These are phyloP conservation scores for Saccharum hybrid DNA, from an alignment of 202 grass and related monocot species.

Conservation along the genomic window DNA sequence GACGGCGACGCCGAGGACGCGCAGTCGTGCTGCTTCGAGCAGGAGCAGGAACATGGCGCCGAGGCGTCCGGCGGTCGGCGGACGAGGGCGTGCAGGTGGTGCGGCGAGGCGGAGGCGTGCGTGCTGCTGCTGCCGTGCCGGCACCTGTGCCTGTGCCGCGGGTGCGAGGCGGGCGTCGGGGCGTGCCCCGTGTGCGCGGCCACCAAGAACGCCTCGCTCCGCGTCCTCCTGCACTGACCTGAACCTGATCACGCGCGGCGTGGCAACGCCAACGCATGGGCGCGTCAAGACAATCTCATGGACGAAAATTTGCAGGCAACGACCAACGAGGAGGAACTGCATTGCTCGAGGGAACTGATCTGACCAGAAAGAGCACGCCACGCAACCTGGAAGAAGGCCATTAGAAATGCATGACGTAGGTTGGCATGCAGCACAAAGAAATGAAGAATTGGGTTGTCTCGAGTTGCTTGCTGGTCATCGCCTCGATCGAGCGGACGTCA, in stretches of 20 bases:
- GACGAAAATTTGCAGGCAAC: no score
- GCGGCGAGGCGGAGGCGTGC: constrained; percentile 54
- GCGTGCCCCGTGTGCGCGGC: constrained; percentile 63
- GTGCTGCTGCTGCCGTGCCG: constrained; percentile 76
- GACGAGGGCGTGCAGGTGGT: constrained; percentile 46
- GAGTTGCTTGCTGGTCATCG: neutral
- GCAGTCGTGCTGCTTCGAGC: constrained; percentile 54
- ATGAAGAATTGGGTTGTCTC: no score
- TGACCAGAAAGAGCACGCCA: no score
- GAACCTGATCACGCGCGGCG: no score
- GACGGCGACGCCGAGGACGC: constrained; percentile 49
- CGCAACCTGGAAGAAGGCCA: no score
- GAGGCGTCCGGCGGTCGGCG: neutral
- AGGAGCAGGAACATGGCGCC: no score
- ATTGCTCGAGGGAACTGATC: no score
- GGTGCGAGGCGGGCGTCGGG: constrained; percentile 45
- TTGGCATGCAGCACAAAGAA: no score
- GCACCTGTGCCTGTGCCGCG: constrained; percentile 72
- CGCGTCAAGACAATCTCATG: no score
- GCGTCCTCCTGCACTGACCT: constrained; percentile 45
- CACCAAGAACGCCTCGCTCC: constrained; percentile 57
- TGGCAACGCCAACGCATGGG: no score
- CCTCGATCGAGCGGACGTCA: constrained; percentile 13
- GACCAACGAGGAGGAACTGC: no score
- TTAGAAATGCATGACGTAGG: no score